Base-by-base conservation (phyloP, 1,284 basidiomycete genomes). In the Fomitopsis palustris region DNA sequence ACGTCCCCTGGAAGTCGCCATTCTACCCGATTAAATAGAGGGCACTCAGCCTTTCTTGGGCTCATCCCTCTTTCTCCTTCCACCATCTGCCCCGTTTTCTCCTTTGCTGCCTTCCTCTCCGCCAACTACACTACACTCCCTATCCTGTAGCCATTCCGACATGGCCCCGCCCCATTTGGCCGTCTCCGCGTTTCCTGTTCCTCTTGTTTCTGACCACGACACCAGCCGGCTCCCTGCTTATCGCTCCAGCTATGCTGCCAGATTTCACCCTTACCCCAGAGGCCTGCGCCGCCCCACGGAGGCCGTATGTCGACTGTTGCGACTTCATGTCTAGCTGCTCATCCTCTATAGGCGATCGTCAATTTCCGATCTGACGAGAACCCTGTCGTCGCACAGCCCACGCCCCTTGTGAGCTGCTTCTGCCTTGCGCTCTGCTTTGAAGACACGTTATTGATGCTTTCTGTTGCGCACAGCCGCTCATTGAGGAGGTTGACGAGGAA, bases 401-500 rank as follows among this genome's bases (percentile, higher is more conserved):
- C 49, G 4, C 49, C 49, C n/a, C 49, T 52, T 17, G 49, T 52
- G 27, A 52, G 49, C 21, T 27, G 17, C 16, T 33, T 29, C 31
- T 19, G 17, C 19, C 6, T 52, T n/a, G 10, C 7, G 2, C 9
- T 33, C n/a, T 31, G 8, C 31, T 8, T 14, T 51, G 4, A n/a
- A 16, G 19, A 37, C 35, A 14, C 12, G 35, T 37, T 14, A 19
- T 52, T 16, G 33, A 37, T 19, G 29, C 9, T 5, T 35, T 21
- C 19, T 35, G 49, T 7, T 5, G 35, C 29, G 4, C 8, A 19
- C 49, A 52, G 49, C 21, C 49, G 49, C 31, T 52, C 31, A 52
- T 52, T 10, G 49, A 52, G 19, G 49, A 52, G 49, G 49, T 52
- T n/a, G 33, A 52, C 31, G 49, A 52, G 19, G 49, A 52, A n/a